Evolutionary conservation across 768 basidiomycete genomes (phyloP).

Genomic region (Tylopilus plumbeoviolaceoides): DNA sequence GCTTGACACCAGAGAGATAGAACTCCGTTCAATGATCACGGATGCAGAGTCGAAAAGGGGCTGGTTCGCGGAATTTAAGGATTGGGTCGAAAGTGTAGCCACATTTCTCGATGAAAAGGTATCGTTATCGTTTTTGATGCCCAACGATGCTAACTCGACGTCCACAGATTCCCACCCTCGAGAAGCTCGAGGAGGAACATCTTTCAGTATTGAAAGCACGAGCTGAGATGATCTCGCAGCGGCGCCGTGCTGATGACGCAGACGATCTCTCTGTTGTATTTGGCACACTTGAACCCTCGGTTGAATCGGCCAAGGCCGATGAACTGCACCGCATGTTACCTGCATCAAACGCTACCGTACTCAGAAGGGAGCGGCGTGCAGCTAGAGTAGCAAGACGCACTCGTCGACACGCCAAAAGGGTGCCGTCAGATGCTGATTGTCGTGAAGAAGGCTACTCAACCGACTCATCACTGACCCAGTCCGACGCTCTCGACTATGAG

Average conservation of each 20-base stretch:
- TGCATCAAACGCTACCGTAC: constrained; percentile 40
- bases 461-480: constrained; percentile 64
- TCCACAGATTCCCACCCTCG: constrained; percentile 68
- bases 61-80: constrained; percentile 76
- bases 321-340: constrained; percentile 56
- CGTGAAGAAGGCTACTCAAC: constrained; percentile 85
- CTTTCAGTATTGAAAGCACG: constrained; percentile 72
- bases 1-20: constrained; percentile 62
- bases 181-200: constrained; percentile 74
- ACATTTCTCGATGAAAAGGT: constrained; percentile 91
- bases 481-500: constrained; percentile 67
- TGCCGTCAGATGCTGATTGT: constrained; percentile 20
- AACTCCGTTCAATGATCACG: constrained; percentile 71
- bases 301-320: constrained; percentile 46
- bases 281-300: constrained; percentile 42
- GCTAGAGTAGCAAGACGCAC: constrained; percentile 57
- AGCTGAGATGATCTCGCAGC: constrained; percentile 57
- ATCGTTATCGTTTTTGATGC: constrained; percentile 3
- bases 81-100: constrained; percentile 80
- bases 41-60: constrained; percentile 73
- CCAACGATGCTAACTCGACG: not conserved
- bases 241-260: constrained; percentile 72
- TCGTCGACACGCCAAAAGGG: constrained; percentile 36
- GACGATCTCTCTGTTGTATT: constrained; percentile 76
- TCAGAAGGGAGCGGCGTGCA: constrained; percentile 51